Base-by-base conservation (phyloP, 2,329 filamentous ascomycete species). In the Epichloe coenophiala region DNA sequence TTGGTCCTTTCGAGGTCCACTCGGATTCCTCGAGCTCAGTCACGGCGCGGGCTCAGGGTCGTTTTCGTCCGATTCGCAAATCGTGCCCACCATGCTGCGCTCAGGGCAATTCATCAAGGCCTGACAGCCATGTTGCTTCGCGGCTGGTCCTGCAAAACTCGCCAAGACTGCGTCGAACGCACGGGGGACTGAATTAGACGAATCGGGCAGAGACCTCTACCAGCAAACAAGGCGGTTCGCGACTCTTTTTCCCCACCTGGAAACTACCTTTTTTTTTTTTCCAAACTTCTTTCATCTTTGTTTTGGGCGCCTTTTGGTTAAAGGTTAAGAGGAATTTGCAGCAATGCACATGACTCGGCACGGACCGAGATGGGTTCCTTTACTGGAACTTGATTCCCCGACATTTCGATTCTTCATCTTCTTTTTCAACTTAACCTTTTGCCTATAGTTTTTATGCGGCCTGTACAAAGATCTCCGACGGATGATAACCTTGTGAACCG, bases 261-360 rank as follows among this genome's bases (percentile, higher is more conserved):
- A 53, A 58, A 7, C 1, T 1, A 5, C 17, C 2, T 17, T 17
- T 17, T 17, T 17, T 17, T 23, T 23, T 1, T 5, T 23, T 23
- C 2, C 53, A 51, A 23, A 8, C 53, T 59, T 62, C 61, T 65
- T 57, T 51, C 57, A 53, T 60, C 58, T 58, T 58, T 51, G 61
- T 58, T 57, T 41, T 49, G 54, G 54, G 56, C 48, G 49, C 48
- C 54, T 23, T 56, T 59, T 59, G 61, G 57, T 64, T 61, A 63
- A 67, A 74, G 70, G 72, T 67, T 23, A 77, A 78, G 74, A 79
- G 70, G 71, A 76, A 74, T 62, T 9, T 71, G 77, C 77, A 81
- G 77, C 77, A 78, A 81, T 81, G 77, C 77, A 77, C 69, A 66
- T 67, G 61, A 65, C 68, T 72, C 70, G 72, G 71, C 68, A 40